Percentiles rank a stretch among this genome's conserved stretches.
Conservation (phyloP, 805 yeast species). For the Saitoella complicata region DNA sequence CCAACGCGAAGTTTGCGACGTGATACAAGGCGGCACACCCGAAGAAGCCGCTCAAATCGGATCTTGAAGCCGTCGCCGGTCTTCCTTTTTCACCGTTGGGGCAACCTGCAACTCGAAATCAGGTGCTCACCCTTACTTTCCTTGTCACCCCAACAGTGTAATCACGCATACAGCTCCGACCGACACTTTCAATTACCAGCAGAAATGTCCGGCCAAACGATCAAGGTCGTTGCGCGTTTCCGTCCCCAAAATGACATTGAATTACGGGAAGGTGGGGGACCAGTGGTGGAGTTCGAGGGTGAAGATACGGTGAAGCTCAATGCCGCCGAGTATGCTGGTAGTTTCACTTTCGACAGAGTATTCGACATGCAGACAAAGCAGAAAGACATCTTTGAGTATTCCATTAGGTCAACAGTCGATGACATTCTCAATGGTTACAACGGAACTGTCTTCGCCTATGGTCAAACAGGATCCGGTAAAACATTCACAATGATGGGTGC, state of each 20-base stretch:
- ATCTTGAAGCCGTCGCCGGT: no score
- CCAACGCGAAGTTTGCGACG: no score
- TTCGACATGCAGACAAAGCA: constrained; percentile 40
- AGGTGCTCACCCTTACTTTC: no score
- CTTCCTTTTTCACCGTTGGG: no score
- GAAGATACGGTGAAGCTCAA: neutral
- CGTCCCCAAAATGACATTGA: neutral
- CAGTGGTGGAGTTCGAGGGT: neutral
- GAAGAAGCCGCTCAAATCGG: no score
- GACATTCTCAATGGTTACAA: constrained; percentile 40
- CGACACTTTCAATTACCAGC: no score
- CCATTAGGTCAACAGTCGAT: constrained; percentile 45
- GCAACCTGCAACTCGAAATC: no score
- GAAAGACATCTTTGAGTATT: constrained; percentile 38
- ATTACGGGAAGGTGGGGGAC: neutral
- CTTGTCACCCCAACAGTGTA: no score
- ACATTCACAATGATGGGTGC: constrained; percentile 49
- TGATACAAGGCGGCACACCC: no score
- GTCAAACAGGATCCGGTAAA: constrained; percentile 68
- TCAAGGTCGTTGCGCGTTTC: constrained; percentile 1
- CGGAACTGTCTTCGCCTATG: constrained; percentile 64
- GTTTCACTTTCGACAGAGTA: constrained; percentile 49
- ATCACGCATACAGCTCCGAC: no score
- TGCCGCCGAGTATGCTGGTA: constrained; percentile 10
- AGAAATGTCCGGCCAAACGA: neutral